Evolutionary conservation across 179 eudicot genomes (phyloP).

Genomic region (Vitellaria paradoxa): DNA sequence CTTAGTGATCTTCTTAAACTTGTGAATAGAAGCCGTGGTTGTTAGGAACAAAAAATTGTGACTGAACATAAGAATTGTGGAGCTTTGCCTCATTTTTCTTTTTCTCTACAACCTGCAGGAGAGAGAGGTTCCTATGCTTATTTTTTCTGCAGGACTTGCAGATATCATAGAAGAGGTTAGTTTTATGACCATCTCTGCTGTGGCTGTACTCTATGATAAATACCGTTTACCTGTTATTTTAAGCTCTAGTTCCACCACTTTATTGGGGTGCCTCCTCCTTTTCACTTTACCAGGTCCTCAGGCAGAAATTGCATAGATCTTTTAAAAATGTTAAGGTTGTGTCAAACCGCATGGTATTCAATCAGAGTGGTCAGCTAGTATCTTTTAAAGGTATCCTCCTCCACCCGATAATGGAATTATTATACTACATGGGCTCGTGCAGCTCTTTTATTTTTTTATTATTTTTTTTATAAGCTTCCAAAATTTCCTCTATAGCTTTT

Average conservation of each 20-base stretch:
- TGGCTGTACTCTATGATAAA: neutral
- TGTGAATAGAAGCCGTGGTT: neutral
- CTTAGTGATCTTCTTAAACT: neutral
- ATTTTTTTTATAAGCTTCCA: neutral
- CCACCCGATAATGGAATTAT: conserved; percentile 6
- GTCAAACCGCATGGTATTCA: conserved; percentile 86
- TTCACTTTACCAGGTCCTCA: conserved; percentile 56
- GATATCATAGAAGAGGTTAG: conserved; percentile 93
- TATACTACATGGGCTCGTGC: neutral
- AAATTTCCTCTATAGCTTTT: neutral
- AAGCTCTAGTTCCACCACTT: neutral
- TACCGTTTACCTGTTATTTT: conserved; percentile 8
- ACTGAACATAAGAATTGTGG: neutral
- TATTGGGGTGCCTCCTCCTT: conserved; percentile 10
- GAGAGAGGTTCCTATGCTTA: conserved; percentile 73
- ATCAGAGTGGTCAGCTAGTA: conserved; percentile 58
- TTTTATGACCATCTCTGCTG: neutral
- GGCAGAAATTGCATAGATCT: conserved; percentile 72
- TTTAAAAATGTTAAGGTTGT: conserved; percentile 78
- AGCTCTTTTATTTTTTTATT: no score
- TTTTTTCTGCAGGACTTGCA: conserved; percentile 95
- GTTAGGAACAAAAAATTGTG: neutral
- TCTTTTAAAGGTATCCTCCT: conserved; percentile 66
- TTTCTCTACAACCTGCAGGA: conserved; percentile 43
- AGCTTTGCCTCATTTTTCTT: neutral